Evolutionary conservation across 352 stramenopile species (phyloP), one percentile per base, ranked within the genome.

Genomic region (Phytophthora uliginosa): DNA sequence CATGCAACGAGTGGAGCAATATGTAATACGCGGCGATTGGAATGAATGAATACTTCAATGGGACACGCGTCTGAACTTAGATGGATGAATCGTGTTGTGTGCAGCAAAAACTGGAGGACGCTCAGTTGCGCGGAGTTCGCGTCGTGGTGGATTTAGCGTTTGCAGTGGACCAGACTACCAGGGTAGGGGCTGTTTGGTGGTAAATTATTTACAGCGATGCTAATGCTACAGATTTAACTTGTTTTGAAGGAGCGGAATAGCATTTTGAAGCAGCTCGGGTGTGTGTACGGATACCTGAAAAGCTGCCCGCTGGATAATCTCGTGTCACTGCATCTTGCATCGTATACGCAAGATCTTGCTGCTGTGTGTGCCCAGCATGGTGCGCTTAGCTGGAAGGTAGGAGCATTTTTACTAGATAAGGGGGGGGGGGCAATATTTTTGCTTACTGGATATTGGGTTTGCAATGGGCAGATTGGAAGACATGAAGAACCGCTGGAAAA

Each of bases 1-100:
- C 52, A 92, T 94, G 85, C 82, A 86, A 52, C 82, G 85, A 13
- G 87, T 93, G 34, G 87, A 94, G 59, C 84, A 91, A 91, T 92
- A 91, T 53, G 87, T 93, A 61, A 20, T 81, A 17, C 42, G 63
- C 9, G 38, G 45, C 24, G 22, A 50, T 53, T 31, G 28, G 28
- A 31, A 31, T 7, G 28, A 8, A 7, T 31, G 28, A 31, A 31
- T 31, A 31, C 28, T 31, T 31, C 28, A 31, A 31, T 31, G 4
- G 4, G 5, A 8, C 4, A 31, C 28, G 4, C 28, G 28, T 31
- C 28, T 31, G 4, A 31, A 31, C 28, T 31, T 31, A 4, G 28
- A 31, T 31, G 28, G 34, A 42, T 15, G 34, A 7, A 42, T 10
- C 40, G 22, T 66, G 28, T 24, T 13, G 36, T n/a, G 26, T 40